Conservation (phyloP, 257 asterid genomes). For the Ajuga chamaepitys region DNA sequence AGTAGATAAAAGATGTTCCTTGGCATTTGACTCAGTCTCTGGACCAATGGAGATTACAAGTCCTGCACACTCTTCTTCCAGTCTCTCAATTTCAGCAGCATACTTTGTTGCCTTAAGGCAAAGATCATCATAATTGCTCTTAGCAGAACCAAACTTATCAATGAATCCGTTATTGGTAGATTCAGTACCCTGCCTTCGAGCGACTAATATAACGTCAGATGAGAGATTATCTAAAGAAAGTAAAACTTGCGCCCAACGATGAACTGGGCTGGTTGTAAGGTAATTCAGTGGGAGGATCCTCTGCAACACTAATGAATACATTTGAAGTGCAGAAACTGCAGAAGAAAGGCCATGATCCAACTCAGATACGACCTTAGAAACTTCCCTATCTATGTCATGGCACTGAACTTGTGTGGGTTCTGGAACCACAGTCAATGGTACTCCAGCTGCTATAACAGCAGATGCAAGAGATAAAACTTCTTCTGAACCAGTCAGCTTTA, state of each 20-base stretch:
- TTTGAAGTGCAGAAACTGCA: slow-evolving; percentile 66
- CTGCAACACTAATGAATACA: slow-evolving; percentile 87
- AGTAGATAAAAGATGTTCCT: slow-evolving; percentile 64
- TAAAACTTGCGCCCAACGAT: slow-evolving; percentile 87
- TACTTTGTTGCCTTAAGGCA: slow-evolving; percentile 60
- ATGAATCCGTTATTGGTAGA: slow-evolving; percentile 39
- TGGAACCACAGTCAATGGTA: slow-evolving; percentile 91
- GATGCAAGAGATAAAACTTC: slow-evolving; percentile 75
- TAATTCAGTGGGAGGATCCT: slow-evolving; percentile 79
- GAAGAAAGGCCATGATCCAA: slow-evolving; percentile 81
- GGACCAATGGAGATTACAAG: slow-evolving; percentile 64
- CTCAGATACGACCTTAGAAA: slow-evolving; percentile 64
- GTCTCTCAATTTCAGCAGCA: slow-evolving; percentile 76
- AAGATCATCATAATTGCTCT: slow-evolving; percentile 65
- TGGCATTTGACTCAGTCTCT: slow-evolving; percentile 68
- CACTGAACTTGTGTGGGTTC: slow-evolving; percentile 97
- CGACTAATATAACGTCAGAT: slow-evolving; percentile 58
- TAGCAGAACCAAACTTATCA: slow-evolving; percentile 46
- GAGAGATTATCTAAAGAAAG: slow-evolving; percentile 65
- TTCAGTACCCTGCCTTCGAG: slow-evolving; percentile 78
- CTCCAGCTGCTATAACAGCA: slow-evolving; percentile 84
- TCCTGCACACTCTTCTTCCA: slow-evolving; percentile 63
- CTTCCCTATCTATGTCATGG: slow-evolving; percentile 85
- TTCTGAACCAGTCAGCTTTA: slow-evolving; percentile 51
- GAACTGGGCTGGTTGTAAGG: slow-evolving; percentile 82